Evolutionary conservation across 768 basidiomycete species (phyloP).

Genomic region (Trametes gibbosa): DNA sequence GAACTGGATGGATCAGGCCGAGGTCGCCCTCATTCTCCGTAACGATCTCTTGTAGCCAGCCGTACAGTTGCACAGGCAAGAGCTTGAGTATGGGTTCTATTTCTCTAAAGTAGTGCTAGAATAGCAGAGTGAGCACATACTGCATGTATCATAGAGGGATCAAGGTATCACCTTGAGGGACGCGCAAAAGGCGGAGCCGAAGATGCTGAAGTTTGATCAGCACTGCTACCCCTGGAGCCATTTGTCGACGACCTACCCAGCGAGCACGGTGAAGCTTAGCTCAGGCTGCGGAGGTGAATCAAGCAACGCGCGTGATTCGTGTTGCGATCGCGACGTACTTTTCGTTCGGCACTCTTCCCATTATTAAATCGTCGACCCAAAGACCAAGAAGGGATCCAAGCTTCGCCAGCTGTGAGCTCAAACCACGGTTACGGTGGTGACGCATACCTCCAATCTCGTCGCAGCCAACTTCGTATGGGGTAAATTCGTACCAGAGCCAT

Average conservation of each 20-base stretch:
- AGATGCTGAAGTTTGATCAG: slow-evolving; percentile 16
- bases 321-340: slow-evolving; percentile 9
- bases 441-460: slow-evolving; percentile 27
- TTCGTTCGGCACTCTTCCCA: slow-evolving; percentile 22
- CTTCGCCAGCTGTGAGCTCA: neutral
- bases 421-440: neutral
- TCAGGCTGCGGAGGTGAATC: slow-evolving; percentile 19
- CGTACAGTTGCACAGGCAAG: slow-evolving; percentile 24
- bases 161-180: slow-evolving; percentile 22
- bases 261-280: slow-evolving; percentile 24
- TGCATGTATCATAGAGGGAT: neutral
- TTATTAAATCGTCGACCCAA: slow-evolving; percentile 23
- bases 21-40: slow-evolving; percentile 27
- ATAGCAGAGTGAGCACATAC: no score
- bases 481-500: slow-evolving; percentile 30
- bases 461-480: slow-evolving; percentile 28
- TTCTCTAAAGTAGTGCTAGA: slow-evolving; percentile 27
- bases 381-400: slow-evolving; percentile 28
- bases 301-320: no score
- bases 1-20: slow-evolving; percentile 26
- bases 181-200: slow-evolving; percentile 29
- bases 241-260: slow-evolving; percentile 17
- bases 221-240: neutral
- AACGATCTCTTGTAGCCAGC: slow-evolving; percentile 25
- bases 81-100: slow-evolving; percentile 24